Evolutionary conservation across 1,284 basidiomycete genomes (phyloP), one percentile per base, ranked within the genome.

Genomic region (Heterobasidion occidentale): DNA sequence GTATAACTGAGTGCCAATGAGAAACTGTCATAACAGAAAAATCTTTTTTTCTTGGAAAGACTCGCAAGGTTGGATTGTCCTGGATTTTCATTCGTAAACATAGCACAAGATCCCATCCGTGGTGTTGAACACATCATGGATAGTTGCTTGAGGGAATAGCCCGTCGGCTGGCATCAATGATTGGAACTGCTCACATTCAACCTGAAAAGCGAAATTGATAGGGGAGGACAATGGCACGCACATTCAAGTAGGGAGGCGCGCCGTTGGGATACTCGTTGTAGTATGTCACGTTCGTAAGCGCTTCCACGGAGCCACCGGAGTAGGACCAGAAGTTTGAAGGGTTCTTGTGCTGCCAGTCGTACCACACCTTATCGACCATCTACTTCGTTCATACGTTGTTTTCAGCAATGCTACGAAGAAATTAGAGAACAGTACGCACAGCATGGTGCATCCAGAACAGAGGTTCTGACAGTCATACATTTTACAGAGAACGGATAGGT

Each of bases 301-400:
- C 63, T 52, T 68, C 59, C 6, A 68, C 62, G 1, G 68, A 65
- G 9, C 73, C 72, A 38, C 71, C 73, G 33, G 61, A 59, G 57
- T 65, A 71, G 27, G 63, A 64, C 59, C 62, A 64, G 53, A 60
- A 62, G 62, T 70, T 71, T 9, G 47, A 51, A 0, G 61, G 45
- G 56, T 68, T 48, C n/a, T 57, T 59, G 56, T 63, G 59, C 60
- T 74, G 73, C 73, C 73, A 75, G 55, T 73, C 68, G 42, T 59
- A 69, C 72, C 72, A 75, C 9, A 74, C 56, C 58, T 71, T 71
- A 60, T 74, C 72, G 14, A 74, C 64, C 71, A 74, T 74, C 72
- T 73, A 45, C 36, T 12, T 36, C 4, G 20, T 2, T 27, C 36
- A 38, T 34, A 45, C 19, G 19, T 19, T 19, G 19, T 19, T 19